A percentile compares a stretch with the other conserved stretches of the same genome.
These are phyloP conservation scores for Suhomyces coccinellae DNA, from an alignment of 1,139 yeast genomes.

Conservation along the genomic window DNA sequence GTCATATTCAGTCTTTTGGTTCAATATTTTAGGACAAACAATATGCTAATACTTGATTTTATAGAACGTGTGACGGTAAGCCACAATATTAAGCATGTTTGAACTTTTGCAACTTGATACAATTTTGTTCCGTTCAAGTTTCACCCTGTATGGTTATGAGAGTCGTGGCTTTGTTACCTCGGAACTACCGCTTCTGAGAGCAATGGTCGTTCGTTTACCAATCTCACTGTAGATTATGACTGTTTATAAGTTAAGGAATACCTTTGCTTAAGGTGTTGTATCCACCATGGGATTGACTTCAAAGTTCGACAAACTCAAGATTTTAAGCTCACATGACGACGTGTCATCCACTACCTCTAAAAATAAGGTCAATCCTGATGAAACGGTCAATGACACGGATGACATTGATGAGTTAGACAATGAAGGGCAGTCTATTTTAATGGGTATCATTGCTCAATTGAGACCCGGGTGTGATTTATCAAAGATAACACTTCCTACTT, in stretches of 20 bases:
- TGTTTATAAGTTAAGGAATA: no score
- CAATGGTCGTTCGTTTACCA: slow-evolving; percentile 2
- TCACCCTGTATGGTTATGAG: not conserved
- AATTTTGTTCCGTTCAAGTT: no score
- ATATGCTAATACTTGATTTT: no score
- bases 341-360: slow-evolving; percentile 10
- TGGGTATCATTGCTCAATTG: slow-evolving; percentile 85
- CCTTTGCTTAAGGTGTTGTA: no score
- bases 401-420: slow-evolving; percentile 91
- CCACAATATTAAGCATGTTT: no score
- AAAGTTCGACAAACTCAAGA: slow-evolving; percentile 34
- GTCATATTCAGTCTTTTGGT: no score
- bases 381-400: slow-evolving; percentile 33
- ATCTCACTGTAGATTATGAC: not conserved
- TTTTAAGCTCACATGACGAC: slow-evolving; percentile 18
- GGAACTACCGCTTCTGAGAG: slow-evolving; percentile 1
- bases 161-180: not conserved
- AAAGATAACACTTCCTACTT: slow-evolving; percentile 90
- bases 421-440: slow-evolving; percentile 80
- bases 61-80: no score
- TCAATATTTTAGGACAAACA: no score
- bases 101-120: not conserved
- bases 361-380: slow-evolving; percentile 3
- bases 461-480: slow-evolving; percentile 92
- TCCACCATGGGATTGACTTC: slow-evolving; percentile 37